phyloP scores from a whole-genome alignment of 176 grass and related monocot species.

The Chloris gayana region DNA sequence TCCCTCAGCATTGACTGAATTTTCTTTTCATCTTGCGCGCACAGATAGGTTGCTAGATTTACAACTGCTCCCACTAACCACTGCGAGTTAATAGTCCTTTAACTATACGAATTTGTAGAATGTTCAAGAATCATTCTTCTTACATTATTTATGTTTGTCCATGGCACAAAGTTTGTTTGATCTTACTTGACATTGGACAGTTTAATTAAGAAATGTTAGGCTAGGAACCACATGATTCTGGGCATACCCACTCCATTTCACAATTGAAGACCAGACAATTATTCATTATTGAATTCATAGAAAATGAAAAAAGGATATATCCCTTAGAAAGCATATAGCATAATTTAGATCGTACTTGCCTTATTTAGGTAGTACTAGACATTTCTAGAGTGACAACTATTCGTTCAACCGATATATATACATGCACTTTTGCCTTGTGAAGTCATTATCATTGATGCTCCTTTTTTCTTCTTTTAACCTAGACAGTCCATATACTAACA shows the following conservation, averaged over 20 bases:
- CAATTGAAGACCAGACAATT: background rate
- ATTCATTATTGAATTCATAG: background rate
- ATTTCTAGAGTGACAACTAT: background rate
- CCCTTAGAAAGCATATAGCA: too few species aligned
- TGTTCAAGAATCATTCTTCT: too few species aligned
- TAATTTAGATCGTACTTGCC: background rate
- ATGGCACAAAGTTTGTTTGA: background rate
- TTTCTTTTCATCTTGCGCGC: background rate
- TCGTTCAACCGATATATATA: background rate
- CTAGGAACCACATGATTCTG: background rate
- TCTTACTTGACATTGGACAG: background rate
- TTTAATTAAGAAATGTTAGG: conserved; percentile 3
- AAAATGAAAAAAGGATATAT: background rate
- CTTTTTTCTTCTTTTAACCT: background rate
- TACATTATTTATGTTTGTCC: background rate
- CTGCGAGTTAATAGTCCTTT: background rate
- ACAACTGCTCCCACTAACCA: conserved; percentile 18
- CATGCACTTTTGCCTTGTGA: background rate
- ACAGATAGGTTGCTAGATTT: conserved; percentile 1
- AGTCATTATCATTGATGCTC: background rate
- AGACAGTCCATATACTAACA: background rate
- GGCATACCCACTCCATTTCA: conserved; percentile 11
- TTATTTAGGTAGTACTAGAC: background rate
- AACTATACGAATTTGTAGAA: too few species aligned
- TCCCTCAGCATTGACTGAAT: conserved; percentile 22